Evolutionary conservation across 805 yeast genomes (phyloP), one percentile per base, ranked within the genome.

Genomic region (Kodamaea lidongshanica): DNA sequence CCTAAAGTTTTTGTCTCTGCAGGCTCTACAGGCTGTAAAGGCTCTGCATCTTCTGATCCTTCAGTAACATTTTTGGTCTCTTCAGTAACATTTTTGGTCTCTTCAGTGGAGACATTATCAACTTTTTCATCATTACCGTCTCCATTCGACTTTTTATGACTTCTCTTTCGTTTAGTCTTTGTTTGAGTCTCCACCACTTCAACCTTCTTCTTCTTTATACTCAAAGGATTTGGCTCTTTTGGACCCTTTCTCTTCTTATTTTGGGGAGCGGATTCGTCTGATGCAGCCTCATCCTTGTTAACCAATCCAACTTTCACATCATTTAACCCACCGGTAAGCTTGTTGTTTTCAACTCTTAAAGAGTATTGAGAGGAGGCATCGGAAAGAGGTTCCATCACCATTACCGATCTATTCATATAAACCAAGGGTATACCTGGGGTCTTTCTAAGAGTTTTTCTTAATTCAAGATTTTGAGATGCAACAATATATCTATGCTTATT

Each of bases 331-430:
- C 70, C 72, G 3, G 73, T 73, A 30, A 92, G 64, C 47, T 92
- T 92, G 25, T 67, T 64, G 1, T 60, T 52, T 55, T 92, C 98
- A 23, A 68, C 61, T 16, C 55, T 44, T n/a, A 48, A 42, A 2
- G 66, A 52, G 17, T 41, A 56, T 19, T 44, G 45, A 10, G 50
- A 42, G 24, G 89, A 80, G 5, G 84, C 83, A 21, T 70, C 71
- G 30, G 95, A 82, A 42, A 87, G 61, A 6, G 96, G 96, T 56
- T 92, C 98, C 92, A 92, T 77, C 16, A 92, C 78, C 89, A 92
- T 84, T 11, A 92, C 98, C 1, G 95, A 76, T 38, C 96, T 69
- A 48, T 82, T 79, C 74, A 92, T 77, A 53, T 82, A 88, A 7
- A 89, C 63, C 41, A 92, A 56, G 1, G 98, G 98, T 1, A 86